These are phyloP conservation scores for Filobasidium floriforme DNA, from an alignment of 768 basidiomycete species.

Conservation along the genomic window DNA sequence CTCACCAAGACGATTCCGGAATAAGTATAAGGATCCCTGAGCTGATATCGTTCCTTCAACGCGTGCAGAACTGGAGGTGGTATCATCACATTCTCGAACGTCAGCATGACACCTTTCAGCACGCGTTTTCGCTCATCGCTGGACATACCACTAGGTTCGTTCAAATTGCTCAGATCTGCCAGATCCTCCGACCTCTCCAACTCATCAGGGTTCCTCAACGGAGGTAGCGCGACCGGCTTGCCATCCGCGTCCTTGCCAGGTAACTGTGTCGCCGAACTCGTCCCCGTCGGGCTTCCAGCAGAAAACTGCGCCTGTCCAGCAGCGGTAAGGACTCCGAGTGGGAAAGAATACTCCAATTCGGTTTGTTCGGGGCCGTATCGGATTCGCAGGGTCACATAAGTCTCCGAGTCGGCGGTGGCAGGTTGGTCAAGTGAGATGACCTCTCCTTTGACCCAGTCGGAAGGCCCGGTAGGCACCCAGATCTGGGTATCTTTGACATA, in stretches of 20 bases:
- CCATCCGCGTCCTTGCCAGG: slow-evolving; percentile 53
- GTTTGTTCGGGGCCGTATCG: slow-evolving; percentile 9
- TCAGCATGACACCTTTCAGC: background rate
- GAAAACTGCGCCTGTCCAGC: slow-evolving; percentile 15
- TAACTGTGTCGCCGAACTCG: slow-evolving; percentile 4
- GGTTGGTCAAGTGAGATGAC: slow-evolving; percentile 34
- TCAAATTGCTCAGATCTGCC: slow-evolving; percentile 93
- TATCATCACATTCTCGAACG: background rate
- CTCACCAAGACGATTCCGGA: slow-evolving; percentile 80
- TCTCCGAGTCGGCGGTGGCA: slow-evolving; percentile 26
- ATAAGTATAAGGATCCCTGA: slow-evolving; percentile 97
- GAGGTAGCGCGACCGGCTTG: slow-evolving; percentile 69
- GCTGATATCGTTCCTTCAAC: slow-evolving; percentile 90
- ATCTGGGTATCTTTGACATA: slow-evolving; percentile 42
- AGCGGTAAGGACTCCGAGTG: slow-evolving; percentile 15
- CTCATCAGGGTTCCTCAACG: slow-evolving; percentile 89
- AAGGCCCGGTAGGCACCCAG: slow-evolving; percentile 40
- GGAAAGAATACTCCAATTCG: slow-evolving; percentile 19
- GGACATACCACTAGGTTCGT: slow-evolving; percentile 82
- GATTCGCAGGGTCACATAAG: slow-evolving; percentile 16
- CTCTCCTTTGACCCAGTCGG: slow-evolving; percentile 40
- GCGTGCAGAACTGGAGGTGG: slow-evolving; percentile 72
- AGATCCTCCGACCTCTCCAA: slow-evolving; percentile 96
- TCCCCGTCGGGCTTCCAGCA: slow-evolving; percentile 1
- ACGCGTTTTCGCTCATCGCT: background rate